Conservation (phyloP, 2,329 filamentous ascomycete genomes). For the Conoideocrella luteorostrata region DNA sequence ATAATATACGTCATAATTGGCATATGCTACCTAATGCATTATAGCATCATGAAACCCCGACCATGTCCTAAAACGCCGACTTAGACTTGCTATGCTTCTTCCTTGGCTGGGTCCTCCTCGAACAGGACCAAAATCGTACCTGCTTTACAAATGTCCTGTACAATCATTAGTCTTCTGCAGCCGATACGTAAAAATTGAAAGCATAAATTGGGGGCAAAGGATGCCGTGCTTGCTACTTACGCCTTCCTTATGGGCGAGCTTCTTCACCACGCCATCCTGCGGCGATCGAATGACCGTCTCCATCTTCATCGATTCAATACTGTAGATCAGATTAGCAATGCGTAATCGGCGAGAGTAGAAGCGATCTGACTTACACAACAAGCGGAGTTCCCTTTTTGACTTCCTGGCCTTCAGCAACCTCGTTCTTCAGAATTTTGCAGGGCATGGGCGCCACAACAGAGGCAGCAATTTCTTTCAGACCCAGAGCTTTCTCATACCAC, state of each 20-base stretch:
- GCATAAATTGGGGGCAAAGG: background rate
- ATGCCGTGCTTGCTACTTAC: conserved; percentile 45
- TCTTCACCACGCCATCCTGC: conserved; percentile 64
- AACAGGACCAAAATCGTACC: conserved; percentile 70
- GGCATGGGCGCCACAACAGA: conserved; percentile 94
- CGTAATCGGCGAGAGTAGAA: background rate
- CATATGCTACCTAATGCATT: background rate
- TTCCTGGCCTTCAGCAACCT: conserved; percentile 72
- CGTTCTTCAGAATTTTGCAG: conserved; percentile 88
- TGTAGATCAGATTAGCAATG: conserved; percentile 19
- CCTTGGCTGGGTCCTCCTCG: conserved; percentile 41
- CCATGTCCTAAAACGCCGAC: conserved; percentile 12
- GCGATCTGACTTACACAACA: conserved; percentile 59
- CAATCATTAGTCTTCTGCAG: too few species aligned
- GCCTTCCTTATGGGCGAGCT: conserved; percentile 67
- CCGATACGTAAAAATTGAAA: background rate
- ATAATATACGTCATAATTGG: conserved; percentile 5
- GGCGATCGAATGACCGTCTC: conserved; percentile 77
- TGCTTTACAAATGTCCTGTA: conserved; percentile 69
- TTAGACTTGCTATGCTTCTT: conserved; percentile 16
- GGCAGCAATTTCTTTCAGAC: conserved; percentile 71
- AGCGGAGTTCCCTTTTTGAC: conserved; percentile 83
- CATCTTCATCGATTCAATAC: conserved; percentile 87
- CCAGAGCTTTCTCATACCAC: conserved; percentile 85
- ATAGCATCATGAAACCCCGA: background rate